These are phyloP conservation scores for Fusarium circinatum DNA, from an alignment of 2,329 filamentous ascomycete genomes.

Conservation along the genomic window DNA sequence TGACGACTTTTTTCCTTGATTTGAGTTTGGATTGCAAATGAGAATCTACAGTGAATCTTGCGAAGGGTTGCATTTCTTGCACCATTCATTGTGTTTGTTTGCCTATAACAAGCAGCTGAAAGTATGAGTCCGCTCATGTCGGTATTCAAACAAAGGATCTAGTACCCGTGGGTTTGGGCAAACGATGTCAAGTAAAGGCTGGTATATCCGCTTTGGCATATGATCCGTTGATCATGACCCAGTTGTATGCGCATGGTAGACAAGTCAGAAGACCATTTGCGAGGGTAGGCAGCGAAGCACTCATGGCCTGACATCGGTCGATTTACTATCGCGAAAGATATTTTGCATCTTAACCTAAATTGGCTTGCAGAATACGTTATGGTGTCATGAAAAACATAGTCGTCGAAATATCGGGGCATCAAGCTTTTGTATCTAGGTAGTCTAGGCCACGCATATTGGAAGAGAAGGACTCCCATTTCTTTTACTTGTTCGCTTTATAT, in stretches of 20 bases:
- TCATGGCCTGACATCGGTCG: background rate
- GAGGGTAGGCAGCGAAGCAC: background rate
- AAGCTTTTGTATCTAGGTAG: background rate
- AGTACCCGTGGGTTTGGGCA: no score
- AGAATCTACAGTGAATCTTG: background rate
- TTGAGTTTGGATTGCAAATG: background rate
- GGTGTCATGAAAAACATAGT: background rate
- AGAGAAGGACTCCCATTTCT: background rate
- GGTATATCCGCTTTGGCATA: background rate
- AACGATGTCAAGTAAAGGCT: background rate
- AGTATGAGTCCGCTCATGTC: background rate
- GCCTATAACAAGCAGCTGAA: background rate
- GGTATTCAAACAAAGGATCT: background rate
- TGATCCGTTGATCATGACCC: background rate
- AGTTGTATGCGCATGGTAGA: background rate
- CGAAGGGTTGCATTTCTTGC: background rate
- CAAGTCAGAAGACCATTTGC: background rate
- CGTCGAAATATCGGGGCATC: background rate
- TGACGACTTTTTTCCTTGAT: background rate
- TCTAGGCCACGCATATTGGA: background rate
- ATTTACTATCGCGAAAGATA: background rate
- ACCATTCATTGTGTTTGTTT: background rate
- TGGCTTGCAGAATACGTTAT: background rate
- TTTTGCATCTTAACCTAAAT: background rate
- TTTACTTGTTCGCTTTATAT: background rate